phyloP scores from a whole-genome alignment of 2,329 filamentous ascomycete genomes.

The Eutypella sp. region DNA sequence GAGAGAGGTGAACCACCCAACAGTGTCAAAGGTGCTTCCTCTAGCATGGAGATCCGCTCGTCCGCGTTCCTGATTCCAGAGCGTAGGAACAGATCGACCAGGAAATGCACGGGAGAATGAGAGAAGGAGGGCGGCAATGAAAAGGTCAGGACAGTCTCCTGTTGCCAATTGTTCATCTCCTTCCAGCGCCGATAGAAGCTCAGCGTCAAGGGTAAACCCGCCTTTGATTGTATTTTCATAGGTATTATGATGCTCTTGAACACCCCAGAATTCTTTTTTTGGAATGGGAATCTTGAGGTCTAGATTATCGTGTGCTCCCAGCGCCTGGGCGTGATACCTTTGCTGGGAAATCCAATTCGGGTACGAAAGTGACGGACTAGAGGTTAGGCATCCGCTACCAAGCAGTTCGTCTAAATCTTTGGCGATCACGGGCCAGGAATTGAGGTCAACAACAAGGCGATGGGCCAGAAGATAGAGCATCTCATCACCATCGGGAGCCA shows the following conservation, averaged over 20 bases:
- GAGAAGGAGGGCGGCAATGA: constrained; percentile 48
- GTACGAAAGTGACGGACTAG: constrained; percentile 42
- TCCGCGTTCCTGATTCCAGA: constrained; percentile 52
- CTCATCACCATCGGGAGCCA: constrained; percentile 39
- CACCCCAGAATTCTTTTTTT: constrained; percentile 43
- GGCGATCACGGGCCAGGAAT: constrained; percentile 46
- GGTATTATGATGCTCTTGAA: constrained; percentile 37
- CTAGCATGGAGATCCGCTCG: constrained; percentile 38
- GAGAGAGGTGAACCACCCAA: constrained; percentile 57
- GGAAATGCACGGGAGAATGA: constrained; percentile 52
- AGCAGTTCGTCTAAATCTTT: constrained; percentile 47
- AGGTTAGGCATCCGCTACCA: constrained; percentile 37
- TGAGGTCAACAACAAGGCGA: constrained; percentile 46
- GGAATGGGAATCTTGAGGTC: constrained; percentile 36
- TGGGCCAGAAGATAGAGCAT: constrained; percentile 46
- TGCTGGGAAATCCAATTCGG: constrained; percentile 46
- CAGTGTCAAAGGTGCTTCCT: constrained; percentile 50
- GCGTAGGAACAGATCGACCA: constrained; percentile 43
- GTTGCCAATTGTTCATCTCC: too few species aligned
- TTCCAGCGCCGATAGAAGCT: constrained; percentile 38
- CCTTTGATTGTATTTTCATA: constrained; percentile 38
- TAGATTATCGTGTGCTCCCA: constrained; percentile 24
- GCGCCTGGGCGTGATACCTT: constrained; percentile 29
- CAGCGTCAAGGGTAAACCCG: constrained; percentile 38
- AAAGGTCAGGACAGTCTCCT: constrained; percentile 47